These are phyloP conservation scores for Cordyceps fumosorosea DNA, from an alignment of 2,329 filamentous ascomycete species.

Conservation along the genomic window DNA sequence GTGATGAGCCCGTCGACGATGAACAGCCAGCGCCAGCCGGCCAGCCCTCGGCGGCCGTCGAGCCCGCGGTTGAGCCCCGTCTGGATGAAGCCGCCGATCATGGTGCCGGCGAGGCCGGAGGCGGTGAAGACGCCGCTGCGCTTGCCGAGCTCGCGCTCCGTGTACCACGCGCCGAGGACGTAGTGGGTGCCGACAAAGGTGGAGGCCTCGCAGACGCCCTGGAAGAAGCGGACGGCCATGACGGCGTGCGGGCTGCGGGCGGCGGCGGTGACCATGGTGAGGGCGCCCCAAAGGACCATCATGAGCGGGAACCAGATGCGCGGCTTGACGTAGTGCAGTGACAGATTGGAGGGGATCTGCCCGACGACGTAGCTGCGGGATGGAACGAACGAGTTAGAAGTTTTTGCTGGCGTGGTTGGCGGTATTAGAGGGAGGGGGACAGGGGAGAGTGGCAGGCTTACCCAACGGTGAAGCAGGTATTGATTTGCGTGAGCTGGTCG, in stretches of 20 bases:
- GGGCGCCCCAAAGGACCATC: constrained; percentile 56
- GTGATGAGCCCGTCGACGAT: constrained; percentile 58
- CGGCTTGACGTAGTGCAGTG: constrained; percentile 56
- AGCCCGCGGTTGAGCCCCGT: constrained; percentile 50
- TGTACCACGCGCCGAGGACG: constrained; percentile 51
- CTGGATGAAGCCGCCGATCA: constrained; percentile 48
- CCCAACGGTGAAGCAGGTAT: constrained; percentile 32
- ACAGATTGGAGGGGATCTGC: constrained; percentile 55
- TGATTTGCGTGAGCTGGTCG: constrained; percentile 33
- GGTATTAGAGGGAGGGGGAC: too few relatives aligned
- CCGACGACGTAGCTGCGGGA: constrained; percentile 39
- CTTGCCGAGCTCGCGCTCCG: constrained; percentile 53
- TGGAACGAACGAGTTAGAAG: background rate
- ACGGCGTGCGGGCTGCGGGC: constrained; percentile 30
- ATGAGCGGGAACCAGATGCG: constrained; percentile 58
- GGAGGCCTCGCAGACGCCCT: constrained; percentile 32
- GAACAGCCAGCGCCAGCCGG: constrained; percentile 64
- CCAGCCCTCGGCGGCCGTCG: constrained; percentile 44
- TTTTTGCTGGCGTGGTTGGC: background rate
- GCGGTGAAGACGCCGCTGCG: constrained; percentile 57
- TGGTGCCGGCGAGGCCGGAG: constrained; percentile 50
- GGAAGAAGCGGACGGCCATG: constrained; percentile 34
- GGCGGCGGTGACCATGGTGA: constrained; percentile 51
- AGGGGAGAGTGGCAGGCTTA: constrained; percentile 16
- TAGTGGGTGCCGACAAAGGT: constrained; percentile 37